Evolutionary conservation across 805 yeast species (phyloP).

Genomic region (Spencermartinsiella europaea): DNA sequence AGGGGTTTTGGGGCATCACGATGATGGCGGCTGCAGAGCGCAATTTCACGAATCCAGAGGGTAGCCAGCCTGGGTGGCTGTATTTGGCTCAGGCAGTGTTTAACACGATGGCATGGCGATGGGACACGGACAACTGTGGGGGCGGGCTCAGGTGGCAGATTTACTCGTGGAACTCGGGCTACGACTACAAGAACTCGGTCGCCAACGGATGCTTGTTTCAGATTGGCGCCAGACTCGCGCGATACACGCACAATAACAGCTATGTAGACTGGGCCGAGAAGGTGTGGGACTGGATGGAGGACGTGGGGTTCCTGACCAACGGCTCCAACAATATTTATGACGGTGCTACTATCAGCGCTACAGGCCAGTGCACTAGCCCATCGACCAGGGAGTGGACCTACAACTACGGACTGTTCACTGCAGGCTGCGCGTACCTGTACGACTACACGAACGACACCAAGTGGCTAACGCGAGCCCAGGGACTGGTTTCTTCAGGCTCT

Average conservation of each 20-base stretch:
- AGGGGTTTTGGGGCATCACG: conserved; percentile 94
- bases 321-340: conserved; percentile 38
- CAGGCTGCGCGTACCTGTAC: conserved; percentile 79
- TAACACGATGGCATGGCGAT: conserved; percentile 83
- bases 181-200: conserved; percentile 85
- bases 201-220: conserved; percentile 89
- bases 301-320: conserved; percentile 43
- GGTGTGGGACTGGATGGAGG: conserved; percentile 77
- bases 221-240: conserved; percentile 77
- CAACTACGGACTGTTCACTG: conserved; percentile 72
- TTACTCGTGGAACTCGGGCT: conserved; percentile 89
- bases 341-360: conserved; percentile 35
- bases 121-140: conserved; percentile 70
- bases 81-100: conserved; percentile 82
- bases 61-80: conserved; percentile 67
- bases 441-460: conserved; percentile 58
- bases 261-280: conserved; percentile 70
- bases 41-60: conserved; percentile 68
- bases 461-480: conserved; percentile 62
- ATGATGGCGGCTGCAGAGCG: conserved; percentile 90
- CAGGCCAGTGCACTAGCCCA: conserved; percentile 55
- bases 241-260: conserved; percentile 70
- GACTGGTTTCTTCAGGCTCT: conserved; percentile 46
- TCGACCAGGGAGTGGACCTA: conserved; percentile 75
- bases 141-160: conserved; percentile 98